phyloP scores from a whole-genome alignment of 2,329 filamentous ascomycete species.

The Escovopsis sp. region DNA sequence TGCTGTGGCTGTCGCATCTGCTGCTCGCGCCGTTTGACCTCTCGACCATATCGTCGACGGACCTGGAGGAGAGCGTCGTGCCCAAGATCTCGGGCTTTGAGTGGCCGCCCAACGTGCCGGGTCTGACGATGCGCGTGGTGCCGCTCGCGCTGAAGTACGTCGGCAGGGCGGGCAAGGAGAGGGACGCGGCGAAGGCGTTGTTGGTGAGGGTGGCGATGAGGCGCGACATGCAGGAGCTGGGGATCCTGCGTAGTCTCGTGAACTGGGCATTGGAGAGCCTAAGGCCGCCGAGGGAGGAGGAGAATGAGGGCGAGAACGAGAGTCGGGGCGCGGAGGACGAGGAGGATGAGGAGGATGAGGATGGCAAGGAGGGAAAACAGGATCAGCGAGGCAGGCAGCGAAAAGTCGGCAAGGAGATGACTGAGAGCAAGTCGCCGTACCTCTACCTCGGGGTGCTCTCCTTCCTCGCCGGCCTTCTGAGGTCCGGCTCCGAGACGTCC shows the following conservation, averaged over 20 bases:
- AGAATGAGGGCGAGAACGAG: too few relatives aligned
- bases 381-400: too few relatives aligned
- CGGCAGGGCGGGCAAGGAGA: constrained; percentile 65
- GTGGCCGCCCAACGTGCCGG: constrained; percentile 47
- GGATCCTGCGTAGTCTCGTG: constrained; percentile 52
- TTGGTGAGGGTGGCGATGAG: constrained; percentile 71
- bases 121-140: constrained; percentile 54
- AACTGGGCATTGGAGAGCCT: constrained; percentile 55
- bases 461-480: constrained; percentile 61
- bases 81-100: constrained; percentile 31
- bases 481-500: constrained; percentile 53
- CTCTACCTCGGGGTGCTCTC: constrained; percentile 64
- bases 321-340: too few relatives aligned
- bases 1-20: constrained; percentile 77
- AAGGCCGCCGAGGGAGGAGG: constrained; percentile 22
- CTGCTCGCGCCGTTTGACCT: constrained; percentile 82
- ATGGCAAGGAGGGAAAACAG: too few relatives aligned
- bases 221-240: constrained; percentile 70
- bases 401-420: too few relatives aligned
- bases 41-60: constrained; percentile 59
- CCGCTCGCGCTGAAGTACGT: constrained; percentile 59
- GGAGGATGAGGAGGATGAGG: too few relatives aligned
- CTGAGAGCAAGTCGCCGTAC: constrained; percentile 48
- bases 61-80: constrained; percentile 29
- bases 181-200: constrained; percentile 71